phyloP scores from a whole-genome alignment of 345 rosid species.

The Citrus maxima region DNA sequence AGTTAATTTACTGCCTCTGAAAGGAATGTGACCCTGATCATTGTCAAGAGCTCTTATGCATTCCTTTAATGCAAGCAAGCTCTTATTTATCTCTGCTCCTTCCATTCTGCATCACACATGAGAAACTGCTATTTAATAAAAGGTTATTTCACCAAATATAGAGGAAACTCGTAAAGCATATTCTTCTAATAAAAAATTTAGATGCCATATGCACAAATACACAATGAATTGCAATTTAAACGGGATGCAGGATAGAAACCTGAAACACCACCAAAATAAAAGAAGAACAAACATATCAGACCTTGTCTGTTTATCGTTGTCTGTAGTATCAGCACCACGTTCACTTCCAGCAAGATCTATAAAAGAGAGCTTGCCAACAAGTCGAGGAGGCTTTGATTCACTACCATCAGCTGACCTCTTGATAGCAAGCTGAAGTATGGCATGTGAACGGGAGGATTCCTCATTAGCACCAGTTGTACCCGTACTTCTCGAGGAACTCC shows the following conservation, averaged over 20 bases:
- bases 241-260: not conserved
- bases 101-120: slow-evolving; percentile 67
- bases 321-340: slow-evolving; percentile 99
- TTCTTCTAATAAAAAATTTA: not conserved
- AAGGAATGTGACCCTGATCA: slow-evolving; percentile 98
- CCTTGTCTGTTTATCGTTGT: slow-evolving; percentile 98
- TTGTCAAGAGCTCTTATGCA: slow-evolving; percentile 99
- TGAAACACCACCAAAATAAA: not conserved
- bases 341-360: slow-evolving; percentile 99
- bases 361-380: slow-evolving; percentile 92
- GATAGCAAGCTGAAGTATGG: slow-evolving; percentile 93
- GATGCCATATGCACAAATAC: not conserved
- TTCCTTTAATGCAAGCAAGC: slow-evolving; percentile 93
- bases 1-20: slow-evolving; percentile 96
- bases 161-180: not conserved
- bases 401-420: slow-evolving; percentile 79
- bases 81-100: slow-evolving; percentile 99
- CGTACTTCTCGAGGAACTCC: slow-evolving; percentile 86
- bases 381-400: slow-evolving; percentile 85
- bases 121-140: slow-evolving; percentile 17
- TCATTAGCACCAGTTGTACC: slow-evolving; percentile 99
- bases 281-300: slow-evolving; percentile 18
- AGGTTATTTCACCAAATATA: not conserved
- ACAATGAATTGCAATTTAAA: not conserved
- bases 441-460: slow-evolving; percentile 99